phyloP scores from a whole-genome alignment of 2,329 filamentous ascomycete genomes.

The Fusarium sterilihyphosum region DNA sequence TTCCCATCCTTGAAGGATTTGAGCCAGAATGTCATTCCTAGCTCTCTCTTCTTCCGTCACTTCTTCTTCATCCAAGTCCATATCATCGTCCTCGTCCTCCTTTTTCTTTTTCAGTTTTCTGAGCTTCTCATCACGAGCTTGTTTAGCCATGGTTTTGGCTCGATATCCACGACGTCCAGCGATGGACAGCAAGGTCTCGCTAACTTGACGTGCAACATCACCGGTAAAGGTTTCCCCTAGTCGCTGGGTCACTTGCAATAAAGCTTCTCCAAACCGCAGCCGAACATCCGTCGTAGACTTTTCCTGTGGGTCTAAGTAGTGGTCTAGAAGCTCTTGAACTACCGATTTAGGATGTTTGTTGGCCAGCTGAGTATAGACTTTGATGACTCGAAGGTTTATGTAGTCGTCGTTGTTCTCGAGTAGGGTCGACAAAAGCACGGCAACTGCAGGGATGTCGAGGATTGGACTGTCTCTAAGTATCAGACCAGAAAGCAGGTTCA shows the following conservation, averaged over 20 bases:
- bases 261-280: conserved; percentile 74
- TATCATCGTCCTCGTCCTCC: conserved; percentile 60
- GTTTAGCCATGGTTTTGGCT: conserved; percentile 66
- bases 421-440: conserved; percentile 71
- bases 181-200: conserved; percentile 69
- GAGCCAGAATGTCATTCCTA: conserved; percentile 61
- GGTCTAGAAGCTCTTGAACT: conserved; percentile 69
- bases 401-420: conserved; percentile 76
- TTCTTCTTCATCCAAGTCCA: conserved; percentile 60
- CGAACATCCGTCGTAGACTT: conserved; percentile 68
- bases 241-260: conserved; percentile 71
- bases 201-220: conserved; percentile 61
- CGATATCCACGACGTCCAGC: conserved; percentile 71
- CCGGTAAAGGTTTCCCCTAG: conserved; percentile 66
- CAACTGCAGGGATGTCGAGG: conserved; percentile 72
- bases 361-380: conserved; percentile 70
- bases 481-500: conserved; percentile 68
- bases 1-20: conserved; percentile 75
- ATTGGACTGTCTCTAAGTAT: conserved; percentile 65
- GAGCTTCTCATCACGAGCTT: conserved; percentile 61
- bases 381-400: conserved; percentile 75
- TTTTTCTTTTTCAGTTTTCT: conserved; percentile 58
- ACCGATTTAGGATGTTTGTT: conserved; percentile 70
- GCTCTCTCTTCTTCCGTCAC: conserved; percentile 54
- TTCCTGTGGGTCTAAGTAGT: conserved; percentile 73